These are phyloP conservation scores for Xylaria grammica DNA, from an alignment of 495 filamentous ascomycete genomes.

Conservation along the genomic window DNA sequence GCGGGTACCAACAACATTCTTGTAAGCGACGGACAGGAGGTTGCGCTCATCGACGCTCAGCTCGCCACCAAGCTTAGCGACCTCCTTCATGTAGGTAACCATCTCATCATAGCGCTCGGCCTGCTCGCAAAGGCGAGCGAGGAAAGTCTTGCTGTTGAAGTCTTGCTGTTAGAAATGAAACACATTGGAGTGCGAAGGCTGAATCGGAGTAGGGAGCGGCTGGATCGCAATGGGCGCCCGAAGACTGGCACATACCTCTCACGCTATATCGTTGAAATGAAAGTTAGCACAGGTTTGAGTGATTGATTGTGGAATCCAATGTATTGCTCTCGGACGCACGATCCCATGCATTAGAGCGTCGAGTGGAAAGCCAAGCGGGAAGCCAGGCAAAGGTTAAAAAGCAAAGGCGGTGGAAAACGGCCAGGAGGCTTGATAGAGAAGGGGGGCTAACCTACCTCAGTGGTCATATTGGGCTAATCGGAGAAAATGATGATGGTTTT, in stretches of 20 bases:
- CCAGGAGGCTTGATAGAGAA: constrained; percentile 37
- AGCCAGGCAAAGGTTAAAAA: constrained; percentile 29
- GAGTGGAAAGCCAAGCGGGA: constrained; percentile 44
- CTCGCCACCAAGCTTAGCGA: constrained; percentile 97
- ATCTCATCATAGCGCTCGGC: constrained; percentile 99
- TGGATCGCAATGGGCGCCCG: constrained; percentile 26
- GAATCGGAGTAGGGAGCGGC: constrained; percentile 16
- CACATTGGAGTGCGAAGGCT: constrained; percentile 11
- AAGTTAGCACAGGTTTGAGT: constrained; percentile 48
- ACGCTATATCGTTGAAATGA: constrained; percentile 60
- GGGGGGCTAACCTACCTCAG: constrained; percentile 63
- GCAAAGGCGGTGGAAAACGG: constrained; percentile 35
- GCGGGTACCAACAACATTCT: constrained; percentile 98
- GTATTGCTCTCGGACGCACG: neutral
- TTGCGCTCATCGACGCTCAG: constrained; percentile 99
- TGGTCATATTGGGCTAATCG: constrained; percentile 61
- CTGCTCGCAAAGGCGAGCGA: constrained; percentile 99
- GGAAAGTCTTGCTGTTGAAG: constrained; percentile 94
- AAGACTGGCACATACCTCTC: constrained; percentile 70
- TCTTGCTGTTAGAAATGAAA: constrained; percentile 41
- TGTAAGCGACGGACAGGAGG: constrained; percentile 98
- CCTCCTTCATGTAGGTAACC: constrained; percentile 99
- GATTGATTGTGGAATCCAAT: constrained; percentile 19
- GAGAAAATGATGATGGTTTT: constrained; percentile 23
- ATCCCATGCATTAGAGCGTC: constrained; percentile 16